Base-by-base conservation (phyloP, 305 asterid species). In the Solanum aculeatissimum region DNA sequence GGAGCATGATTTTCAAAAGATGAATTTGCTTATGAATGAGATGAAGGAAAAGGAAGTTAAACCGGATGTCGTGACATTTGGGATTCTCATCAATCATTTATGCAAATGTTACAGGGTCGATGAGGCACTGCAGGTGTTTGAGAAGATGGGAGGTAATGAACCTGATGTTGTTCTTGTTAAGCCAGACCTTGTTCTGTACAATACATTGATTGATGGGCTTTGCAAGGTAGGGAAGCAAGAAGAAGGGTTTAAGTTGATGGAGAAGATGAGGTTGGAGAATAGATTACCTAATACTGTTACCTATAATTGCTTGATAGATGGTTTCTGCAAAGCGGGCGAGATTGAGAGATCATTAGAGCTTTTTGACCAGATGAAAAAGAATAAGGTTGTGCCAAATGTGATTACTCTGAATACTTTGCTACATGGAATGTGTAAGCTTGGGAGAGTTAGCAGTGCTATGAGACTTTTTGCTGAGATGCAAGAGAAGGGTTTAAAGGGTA, bases 151-250 rank as follows among this genome's bases (percentile, higher is more conserved):
- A 85, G 87, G 85, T 18, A 95, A 89, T 49, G 92, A 81, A 29
- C 74, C 88, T 83, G 78, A 62, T 75, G 68, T 35, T 3, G 9
- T 89, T 66, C 87, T 90, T 13, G 82, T 93, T 27, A 84, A 91
- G 74, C 97, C 96, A 1, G 99, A 97, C 85, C 83, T 82, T 75
- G 86, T 95, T 81, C 79, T 93, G 51, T 94, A 90, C 72, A 97
- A 94, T 89, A 94, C 95, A 11, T 75, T 95, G 87, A 94, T 97
- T 77, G 90, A 92, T 89, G 99, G 97, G 51, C 84, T 97, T 80
- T 97, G 98, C 87, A 96, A 94, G 87, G 97, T 91, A 18, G 99
- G 97, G 85, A 92, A 97, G 88, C 93, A 88, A 72, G 97, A 91
- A 74, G 98, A 93, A 87, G 98, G 94, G 54, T 55, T 93, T 58